phyloP scores from a whole-genome alignment of 2,329 filamentous ascomycete genomes.

The Pseudogymnoascus verrucosus region DNA sequence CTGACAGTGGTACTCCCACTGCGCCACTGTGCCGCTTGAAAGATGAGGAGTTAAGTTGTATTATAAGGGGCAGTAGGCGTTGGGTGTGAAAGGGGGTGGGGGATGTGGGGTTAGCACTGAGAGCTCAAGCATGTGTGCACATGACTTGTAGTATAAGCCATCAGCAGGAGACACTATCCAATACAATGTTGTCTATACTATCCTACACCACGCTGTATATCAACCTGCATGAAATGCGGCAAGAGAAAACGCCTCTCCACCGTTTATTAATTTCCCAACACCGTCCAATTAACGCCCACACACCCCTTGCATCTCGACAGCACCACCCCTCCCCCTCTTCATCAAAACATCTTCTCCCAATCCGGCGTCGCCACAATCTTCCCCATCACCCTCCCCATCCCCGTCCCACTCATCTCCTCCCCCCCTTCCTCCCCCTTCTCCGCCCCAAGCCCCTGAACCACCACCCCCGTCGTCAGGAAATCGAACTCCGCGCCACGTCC shows the following conservation, averaged over 20 bases:
- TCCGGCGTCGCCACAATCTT: no score
- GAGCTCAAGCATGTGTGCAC: not conserved
- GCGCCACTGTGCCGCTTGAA: not conserved
- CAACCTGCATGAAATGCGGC: constrained; percentile 1
- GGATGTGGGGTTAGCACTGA: not conserved
- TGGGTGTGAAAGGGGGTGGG: not conserved
- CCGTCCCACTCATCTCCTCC: no score
- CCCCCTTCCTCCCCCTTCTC: no score
- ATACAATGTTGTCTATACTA: constrained; percentile 4
- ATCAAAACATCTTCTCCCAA: no score
- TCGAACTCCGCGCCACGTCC: no score
- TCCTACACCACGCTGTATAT: not conserved
- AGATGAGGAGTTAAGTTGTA: not conserved
- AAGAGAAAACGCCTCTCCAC: constrained; percentile 4
- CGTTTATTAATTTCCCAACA: not conserved
- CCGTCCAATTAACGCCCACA: not conserved
- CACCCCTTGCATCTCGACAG: not conserved
- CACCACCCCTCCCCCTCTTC: not conserved
- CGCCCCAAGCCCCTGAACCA: no score
- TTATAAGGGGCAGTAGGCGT: not conserved
- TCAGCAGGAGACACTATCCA: not conserved
- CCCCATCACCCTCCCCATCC: no score
- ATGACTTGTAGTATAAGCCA: not conserved
- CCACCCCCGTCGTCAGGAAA: no score
- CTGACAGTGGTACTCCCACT: not conserved